Conservation (phyloP, 2,329 filamentous ascomycete genomes). For the Aspergillus sp. region DNA sequence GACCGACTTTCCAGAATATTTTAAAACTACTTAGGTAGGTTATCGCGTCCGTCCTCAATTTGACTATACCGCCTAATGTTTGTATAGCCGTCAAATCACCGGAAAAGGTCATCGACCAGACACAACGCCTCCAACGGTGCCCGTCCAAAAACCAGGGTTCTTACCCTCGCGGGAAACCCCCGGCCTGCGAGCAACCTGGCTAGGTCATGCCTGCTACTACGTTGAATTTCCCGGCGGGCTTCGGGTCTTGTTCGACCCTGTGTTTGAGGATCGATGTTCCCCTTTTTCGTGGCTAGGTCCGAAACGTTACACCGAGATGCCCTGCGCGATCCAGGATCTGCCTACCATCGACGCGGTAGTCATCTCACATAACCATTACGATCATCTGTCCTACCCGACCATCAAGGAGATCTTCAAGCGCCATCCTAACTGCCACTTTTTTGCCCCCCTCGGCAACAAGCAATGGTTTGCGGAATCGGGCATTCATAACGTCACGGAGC, state of each 20-base stretch:
- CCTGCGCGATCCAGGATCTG: slow-evolving; percentile 75
- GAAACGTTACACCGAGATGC: slow-evolving; percentile 73
- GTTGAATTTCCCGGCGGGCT: slow-evolving; percentile 85
- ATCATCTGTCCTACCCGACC: slow-evolving; percentile 79
- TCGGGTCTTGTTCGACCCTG: slow-evolving; percentile 88
- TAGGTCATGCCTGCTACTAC: slow-evolving; percentile 92
- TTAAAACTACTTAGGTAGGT: slow-evolving; percentile 18
- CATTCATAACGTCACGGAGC: slow-evolving; percentile 75
- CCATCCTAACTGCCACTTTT: slow-evolving; percentile 80
- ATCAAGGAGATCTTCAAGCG: slow-evolving; percentile 68
- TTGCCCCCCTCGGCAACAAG: slow-evolving; percentile 80
- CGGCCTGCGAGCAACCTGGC: slow-evolving; percentile 82
- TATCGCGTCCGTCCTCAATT: background rate
- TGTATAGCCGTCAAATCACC: slow-evolving; percentile 42
- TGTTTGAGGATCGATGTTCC: slow-evolving; percentile 84
- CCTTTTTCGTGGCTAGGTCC: slow-evolving; percentile 71
- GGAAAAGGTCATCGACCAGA: slow-evolving; percentile 59
- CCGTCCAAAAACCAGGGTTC: slow-evolving; percentile 67
- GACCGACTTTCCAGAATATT: slow-evolving; percentile 3
- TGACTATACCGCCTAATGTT: background rate
- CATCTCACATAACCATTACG: slow-evolving; percentile 90
- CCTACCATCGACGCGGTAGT: slow-evolving; percentile 61
- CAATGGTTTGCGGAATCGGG: slow-evolving; percentile 74
- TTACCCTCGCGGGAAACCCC: slow-evolving; percentile 58
- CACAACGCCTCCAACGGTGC: slow-evolving; percentile 64